Evolutionary conservation across 768 basidiomycete genomes (phyloP).

Genomic region (Tricholoma hemisulphureum): DNA sequence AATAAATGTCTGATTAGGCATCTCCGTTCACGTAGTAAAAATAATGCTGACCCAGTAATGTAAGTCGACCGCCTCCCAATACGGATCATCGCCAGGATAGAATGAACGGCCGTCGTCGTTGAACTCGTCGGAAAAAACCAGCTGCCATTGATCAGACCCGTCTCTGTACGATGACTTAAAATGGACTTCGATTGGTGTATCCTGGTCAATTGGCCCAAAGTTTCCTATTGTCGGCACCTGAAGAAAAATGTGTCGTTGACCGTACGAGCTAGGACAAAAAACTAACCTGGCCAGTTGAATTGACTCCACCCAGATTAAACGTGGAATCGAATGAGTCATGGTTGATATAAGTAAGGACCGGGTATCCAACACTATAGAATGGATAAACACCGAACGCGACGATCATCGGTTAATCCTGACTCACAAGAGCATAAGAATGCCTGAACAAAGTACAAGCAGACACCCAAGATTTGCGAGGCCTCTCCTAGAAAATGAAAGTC

Average conservation of each 20-base stretch:
- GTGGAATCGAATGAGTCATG: not conserved
- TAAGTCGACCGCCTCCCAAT: conserved; percentile 76
- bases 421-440: conserved; percentile 59
- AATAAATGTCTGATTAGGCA: conserved; percentile 23
- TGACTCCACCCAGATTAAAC: conserved; percentile 54
- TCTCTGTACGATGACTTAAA: conserved; percentile 56
- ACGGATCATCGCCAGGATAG: conserved; percentile 83
- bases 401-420: conserved; percentile 18
- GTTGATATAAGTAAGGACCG: conserved; percentile 32
- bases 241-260: not conserved
- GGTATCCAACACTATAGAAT: conserved; percentile 45
- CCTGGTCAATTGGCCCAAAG: conserved; percentile 55
- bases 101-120: conserved; percentile 73
- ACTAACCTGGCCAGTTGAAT: conserved; percentile 61
- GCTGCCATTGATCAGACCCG: conserved; percentile 45
- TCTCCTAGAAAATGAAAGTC: conserved; percentile 51
- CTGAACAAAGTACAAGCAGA: conserved; percentile 50
- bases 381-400: not conserved
- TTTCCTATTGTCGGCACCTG: conserved; percentile 67
- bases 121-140: conserved; percentile 84
- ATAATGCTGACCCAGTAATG: conserved; percentile 64
- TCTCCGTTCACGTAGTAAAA: not conserved
- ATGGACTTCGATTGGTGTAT: conserved; percentile 59
- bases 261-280: conserved; percentile 18
- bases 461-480: conserved; percentile 75